These are phyloP conservation scores for Trichocladium uniseriatum DNA, from an alignment of 495 filamentous ascomycete genomes.

Conservation along the genomic window DNA sequence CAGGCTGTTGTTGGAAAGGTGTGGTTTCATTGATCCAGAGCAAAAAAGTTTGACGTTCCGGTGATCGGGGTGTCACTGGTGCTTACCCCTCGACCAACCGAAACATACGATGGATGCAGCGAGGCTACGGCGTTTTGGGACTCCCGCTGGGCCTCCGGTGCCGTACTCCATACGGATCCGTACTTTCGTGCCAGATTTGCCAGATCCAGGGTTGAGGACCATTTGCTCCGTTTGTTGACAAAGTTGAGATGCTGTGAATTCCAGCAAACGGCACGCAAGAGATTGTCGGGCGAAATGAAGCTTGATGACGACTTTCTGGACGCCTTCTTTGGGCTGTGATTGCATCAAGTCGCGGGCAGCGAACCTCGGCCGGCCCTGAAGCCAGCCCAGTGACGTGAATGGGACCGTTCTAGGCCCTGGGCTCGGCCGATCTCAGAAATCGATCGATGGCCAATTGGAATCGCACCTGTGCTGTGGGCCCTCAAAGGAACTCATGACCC, in stretches of 20 bases:
- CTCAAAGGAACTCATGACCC: constrained; percentile 1
- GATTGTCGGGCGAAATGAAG: no score
- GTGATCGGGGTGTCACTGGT: constrained; percentile 1
- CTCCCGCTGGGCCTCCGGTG: not conserved
- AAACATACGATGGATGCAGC: constrained; percentile 24
- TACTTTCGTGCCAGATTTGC: no score
- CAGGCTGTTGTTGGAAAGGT: not conserved
- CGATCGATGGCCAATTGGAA: not conserved
- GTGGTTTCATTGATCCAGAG: not conserved
- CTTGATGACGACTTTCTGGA: no score
- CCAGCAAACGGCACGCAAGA: no score
- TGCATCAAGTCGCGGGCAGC: not conserved
- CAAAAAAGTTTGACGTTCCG: not conserved
- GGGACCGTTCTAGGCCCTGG: constrained; percentile 11
- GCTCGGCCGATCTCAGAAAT: not conserved
- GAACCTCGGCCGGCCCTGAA: no score
- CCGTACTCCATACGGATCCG: no score
- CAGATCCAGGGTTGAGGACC: not conserved
- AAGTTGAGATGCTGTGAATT: no score
- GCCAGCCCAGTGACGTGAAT: constrained; percentile 1
- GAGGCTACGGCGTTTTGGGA: constrained; percentile 11
- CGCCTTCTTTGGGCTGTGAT: no score
- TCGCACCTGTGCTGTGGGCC: not conserved
- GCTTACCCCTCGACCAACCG: not conserved
- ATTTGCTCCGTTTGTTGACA: no score